Conservation (phyloP, 2,329 filamentous ascomycete genomes). For the Gyromitra esculenta region DNA sequence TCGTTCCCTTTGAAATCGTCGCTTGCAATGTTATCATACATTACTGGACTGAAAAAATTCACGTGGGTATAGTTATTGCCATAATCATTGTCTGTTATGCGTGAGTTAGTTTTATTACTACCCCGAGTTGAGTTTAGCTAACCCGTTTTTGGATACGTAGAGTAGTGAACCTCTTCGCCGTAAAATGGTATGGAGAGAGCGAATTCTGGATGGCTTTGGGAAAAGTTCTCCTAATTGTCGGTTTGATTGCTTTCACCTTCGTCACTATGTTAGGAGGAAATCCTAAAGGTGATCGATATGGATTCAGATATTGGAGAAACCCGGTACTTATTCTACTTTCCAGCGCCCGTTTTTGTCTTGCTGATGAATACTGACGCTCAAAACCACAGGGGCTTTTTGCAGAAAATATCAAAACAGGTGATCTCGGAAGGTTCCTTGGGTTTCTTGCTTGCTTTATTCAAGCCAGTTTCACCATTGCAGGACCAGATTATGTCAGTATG, state of each 20-base stretch:
- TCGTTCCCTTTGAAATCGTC: constrained; percentile 75
- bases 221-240: constrained; percentile 77
- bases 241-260: constrained; percentile 79
- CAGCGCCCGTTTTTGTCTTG: not conserved
- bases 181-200: constrained; percentile 78
- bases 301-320: constrained; percentile 73
- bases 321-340: constrained; percentile 59
- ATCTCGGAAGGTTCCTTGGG: constrained; percentile 76
- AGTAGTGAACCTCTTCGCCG: constrained; percentile 75
- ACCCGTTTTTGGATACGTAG: constrained; percentile 57
- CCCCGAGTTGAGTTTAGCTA: not conserved
- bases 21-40: constrained; percentile 72
- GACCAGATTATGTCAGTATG: constrained; percentile 73
- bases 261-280: constrained; percentile 85
- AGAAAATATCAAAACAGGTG: constrained; percentile 71
- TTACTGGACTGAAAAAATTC: constrained; percentile 71
- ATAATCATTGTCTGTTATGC: constrained; percentile 69
- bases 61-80: constrained; percentile 70
- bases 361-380: not conserved
- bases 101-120: constrained; percentile 61
- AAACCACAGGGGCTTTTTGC: constrained; percentile 70
- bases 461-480: constrained; percentile 74
- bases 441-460: constrained; percentile 79
- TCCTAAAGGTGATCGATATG: constrained; percentile 75
- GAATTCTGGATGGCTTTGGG: constrained; percentile 76